phyloP scores from a whole-genome alignment of 495 filamentous ascomycete genomes.

The Tuber microsphaerosporum region DNA sequence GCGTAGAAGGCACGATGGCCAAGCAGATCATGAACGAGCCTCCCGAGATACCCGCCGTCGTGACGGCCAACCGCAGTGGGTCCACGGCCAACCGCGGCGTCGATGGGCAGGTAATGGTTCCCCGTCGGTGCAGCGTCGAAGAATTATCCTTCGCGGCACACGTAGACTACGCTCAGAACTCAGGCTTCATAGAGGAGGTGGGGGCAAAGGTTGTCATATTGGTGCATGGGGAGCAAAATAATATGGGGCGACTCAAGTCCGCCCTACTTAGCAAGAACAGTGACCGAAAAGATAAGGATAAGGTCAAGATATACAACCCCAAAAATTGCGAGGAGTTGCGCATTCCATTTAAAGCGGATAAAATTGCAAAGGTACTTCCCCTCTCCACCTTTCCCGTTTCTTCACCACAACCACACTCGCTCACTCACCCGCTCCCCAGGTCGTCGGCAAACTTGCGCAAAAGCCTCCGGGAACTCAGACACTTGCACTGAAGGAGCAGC shows the following conservation, averaged over 20 bases:
- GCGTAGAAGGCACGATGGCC: conserved; percentile 96
- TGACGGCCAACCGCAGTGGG: conserved; percentile 57
- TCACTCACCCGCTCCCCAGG: conserved; percentile 40
- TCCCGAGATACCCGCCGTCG: conserved; percentile 83
- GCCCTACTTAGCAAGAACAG: conserved; percentile 86
- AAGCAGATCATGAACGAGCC: conserved; percentile 89
- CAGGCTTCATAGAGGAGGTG: conserved; percentile 90
- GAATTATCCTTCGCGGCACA: conserved; percentile 94
- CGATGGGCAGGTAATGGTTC: conserved; percentile 76
- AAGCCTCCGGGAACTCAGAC: conserved; percentile 55
- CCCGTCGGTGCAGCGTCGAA: conserved; percentile 79
- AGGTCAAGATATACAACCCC: conserved; percentile 85
- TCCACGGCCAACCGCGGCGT: conserved; percentile 48
- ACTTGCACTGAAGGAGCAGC: conserved; percentile 41
- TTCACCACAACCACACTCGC: neutral
- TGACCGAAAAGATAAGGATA: conserved; percentile 64
- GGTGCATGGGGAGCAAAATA: conserved; percentile 92
- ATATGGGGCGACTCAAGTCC: conserved; percentile 95
- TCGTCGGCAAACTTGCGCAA: conserved; percentile 85
- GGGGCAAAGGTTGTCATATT: conserved; percentile 90
- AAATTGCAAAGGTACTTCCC: conserved; percentile 61
- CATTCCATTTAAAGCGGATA: conserved; percentile 93
- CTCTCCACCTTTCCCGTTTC: neutral
- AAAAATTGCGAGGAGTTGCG: conserved; percentile 91
- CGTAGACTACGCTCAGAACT: conserved; percentile 91